phyloP scores from a whole-genome alignment of 2,329 filamentous ascomycete genomes.

The Cladosporium austrohemisphaericum region DNA sequence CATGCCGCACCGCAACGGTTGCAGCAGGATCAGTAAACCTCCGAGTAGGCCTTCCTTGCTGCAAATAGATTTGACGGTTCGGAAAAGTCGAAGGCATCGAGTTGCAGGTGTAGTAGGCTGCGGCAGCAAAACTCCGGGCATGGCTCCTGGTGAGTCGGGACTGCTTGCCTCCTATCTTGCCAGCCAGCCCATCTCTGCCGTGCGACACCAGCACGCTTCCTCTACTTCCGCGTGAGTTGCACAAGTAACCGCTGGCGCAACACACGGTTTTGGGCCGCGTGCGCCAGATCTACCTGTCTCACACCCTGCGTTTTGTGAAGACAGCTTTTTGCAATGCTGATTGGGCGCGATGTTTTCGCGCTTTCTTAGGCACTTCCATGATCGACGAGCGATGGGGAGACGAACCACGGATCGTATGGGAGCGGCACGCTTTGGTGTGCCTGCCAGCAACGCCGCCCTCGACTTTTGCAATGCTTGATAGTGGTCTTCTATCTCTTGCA shows the following conservation, averaged over 20 bases:
- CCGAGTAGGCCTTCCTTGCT: too few species aligned
- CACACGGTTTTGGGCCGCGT: conserved; percentile 8
- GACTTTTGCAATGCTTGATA: too few species aligned
- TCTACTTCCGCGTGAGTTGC: neutral
- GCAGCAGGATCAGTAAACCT: conserved; percentile 7
- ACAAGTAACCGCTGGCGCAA: conserved; percentile 10
- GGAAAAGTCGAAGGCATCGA: neutral
- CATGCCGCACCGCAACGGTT: conserved; percentile 6
- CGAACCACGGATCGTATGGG: conserved; percentile 6
- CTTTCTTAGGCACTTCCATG: neutral
- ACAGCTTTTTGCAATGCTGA: neutral
- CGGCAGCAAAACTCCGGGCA: too few species aligned
- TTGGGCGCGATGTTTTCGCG: neutral
- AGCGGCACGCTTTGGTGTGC: too few species aligned
- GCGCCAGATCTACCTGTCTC: neutral
- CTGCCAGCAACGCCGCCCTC: too few species aligned
- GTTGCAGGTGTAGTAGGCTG: too few species aligned
- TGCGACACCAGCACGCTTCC: conserved; percentile 1
- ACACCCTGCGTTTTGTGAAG: conserved; percentile 13
- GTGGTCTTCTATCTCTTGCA: too few species aligned
- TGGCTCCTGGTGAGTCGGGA: too few species aligned
- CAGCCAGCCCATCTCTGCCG: conserved; percentile 1
- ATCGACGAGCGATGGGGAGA: conserved; percentile 1
- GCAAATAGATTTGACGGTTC: conserved; percentile 1
- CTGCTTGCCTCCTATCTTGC: neutral